Evolutionary conservation across 1,139 yeast genomes (phyloP).

Genomic region (Hanseniaspora uvarum): DNA sequence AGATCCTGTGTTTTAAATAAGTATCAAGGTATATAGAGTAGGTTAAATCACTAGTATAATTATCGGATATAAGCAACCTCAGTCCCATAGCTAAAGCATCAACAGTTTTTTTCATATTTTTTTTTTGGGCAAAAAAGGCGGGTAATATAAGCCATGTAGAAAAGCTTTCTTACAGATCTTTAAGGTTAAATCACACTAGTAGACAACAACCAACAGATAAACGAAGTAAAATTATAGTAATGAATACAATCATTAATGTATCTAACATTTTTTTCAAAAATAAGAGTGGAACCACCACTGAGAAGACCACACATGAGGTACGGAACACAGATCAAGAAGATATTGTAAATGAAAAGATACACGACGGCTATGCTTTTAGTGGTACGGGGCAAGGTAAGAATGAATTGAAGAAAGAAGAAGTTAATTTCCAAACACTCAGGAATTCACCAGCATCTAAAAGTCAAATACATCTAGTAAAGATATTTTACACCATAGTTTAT

Average conservation of each 20-base stretch:
- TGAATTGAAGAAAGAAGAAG: not conserved
- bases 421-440: not conserved
- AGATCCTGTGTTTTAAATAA: conserved; percentile 2
- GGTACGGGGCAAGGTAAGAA: not conserved
- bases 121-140: not conserved
- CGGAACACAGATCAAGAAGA: not conserved
- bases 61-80: not conserved
- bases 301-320: not conserved
- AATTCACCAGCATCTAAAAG: not conserved
- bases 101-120: not conserved
- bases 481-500: conserved; percentile 1
- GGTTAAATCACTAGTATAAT: not conserved
- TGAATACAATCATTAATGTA: conserved; percentile 16
- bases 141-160: not conserved
- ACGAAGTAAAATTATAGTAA: not conserved
- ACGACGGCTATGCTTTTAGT: not conserved
- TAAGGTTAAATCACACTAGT: not conserved
- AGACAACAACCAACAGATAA: not conserved
- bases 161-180: not conserved
- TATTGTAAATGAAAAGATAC: not conserved
- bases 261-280: conserved; percentile 11
- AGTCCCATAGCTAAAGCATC: not conserved
- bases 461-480: not conserved
- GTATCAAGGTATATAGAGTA: not conserved
- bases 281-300: not conserved